phyloP scores from a whole-genome alignment of 2,329 filamentous ascomycete genomes.

The Colletotrichum truncatum region DNA sequence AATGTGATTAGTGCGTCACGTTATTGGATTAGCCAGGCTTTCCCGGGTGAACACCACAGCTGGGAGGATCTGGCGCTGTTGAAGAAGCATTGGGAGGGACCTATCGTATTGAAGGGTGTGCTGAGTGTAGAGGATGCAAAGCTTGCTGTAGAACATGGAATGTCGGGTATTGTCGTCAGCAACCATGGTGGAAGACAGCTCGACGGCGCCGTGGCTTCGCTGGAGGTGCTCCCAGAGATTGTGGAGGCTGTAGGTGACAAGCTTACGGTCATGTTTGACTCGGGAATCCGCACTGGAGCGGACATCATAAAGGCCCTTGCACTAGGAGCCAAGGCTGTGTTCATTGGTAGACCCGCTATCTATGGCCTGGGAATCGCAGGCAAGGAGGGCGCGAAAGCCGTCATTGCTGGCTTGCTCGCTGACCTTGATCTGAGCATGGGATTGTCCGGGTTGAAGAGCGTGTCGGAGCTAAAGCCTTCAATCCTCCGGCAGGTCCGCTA shows the following conservation, averaged over 20 bases:
- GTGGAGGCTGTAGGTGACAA: conserved; percentile 67
- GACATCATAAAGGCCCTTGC: conserved; percentile 69
- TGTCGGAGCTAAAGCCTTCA: conserved; percentile 45
- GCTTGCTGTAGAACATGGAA: conserved; percentile 60
- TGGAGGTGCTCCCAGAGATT: conserved; percentile 66
- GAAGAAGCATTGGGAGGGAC: conserved; percentile 68
- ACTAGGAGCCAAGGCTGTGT: conserved; percentile 65
- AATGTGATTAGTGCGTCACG: conserved; percentile 57
- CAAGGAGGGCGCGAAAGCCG: conserved; percentile 61
- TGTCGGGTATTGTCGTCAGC: conserved; percentile 67
- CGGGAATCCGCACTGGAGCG: conserved; percentile 65
- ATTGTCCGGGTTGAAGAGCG: conserved; percentile 57
- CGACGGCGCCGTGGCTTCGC: conserved; percentile 57
- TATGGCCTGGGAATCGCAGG: conserved; percentile 58
- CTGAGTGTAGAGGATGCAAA: conserved; percentile 41
- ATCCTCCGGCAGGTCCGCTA: conserved; percentile 45
- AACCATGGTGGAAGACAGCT: conserved; percentile 67
- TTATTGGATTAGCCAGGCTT: conserved; percentile 62
- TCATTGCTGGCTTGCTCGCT: conserved; percentile 57
- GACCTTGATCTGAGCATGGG: conserved; percentile 67
- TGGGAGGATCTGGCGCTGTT: conserved; percentile 72
- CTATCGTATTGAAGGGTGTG: conserved; percentile 56
- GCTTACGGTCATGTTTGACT: conserved; percentile 70
- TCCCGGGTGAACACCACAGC: conserved; percentile 60
- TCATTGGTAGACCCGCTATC: conserved; percentile 59